Conservation (phyloP, 345 rosid species). For the Eutrema yunnanense region DNA sequence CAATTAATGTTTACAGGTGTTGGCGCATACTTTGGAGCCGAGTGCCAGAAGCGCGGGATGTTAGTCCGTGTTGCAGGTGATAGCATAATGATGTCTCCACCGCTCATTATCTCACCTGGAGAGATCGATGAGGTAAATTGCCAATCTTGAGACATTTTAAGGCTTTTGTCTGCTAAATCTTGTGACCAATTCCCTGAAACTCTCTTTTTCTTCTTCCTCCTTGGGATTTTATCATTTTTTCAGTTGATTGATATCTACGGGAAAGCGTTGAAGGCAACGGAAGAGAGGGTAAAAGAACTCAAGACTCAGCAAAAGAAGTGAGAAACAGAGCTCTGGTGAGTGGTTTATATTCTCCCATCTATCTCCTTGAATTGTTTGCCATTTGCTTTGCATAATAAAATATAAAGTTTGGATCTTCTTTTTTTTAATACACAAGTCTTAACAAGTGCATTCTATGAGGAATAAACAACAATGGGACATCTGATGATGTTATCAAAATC, state of each 20-base stretch:
- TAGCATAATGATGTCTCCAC: slow-evolving; percentile 90
- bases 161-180: not conserved
- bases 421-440: not conserved
- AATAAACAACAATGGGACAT: not conserved
- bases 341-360: not conserved
- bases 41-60: slow-evolving; percentile 77
- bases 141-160: not conserved
- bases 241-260: slow-evolving; percentile 74
- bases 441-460: not conserved
- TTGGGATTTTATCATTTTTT: not conserved
- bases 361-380: not conserved
- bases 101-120: slow-evolving; percentile 55
- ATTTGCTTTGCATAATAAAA: not conserved
- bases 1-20: slow-evolving; percentile 40
- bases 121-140: slow-evolving; percentile 67
- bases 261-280: slow-evolving; percentile 69
- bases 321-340: slow-evolving; percentile 9
- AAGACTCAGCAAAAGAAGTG: slow-evolving; percentile 52
- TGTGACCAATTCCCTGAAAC: not conserved
- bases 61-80: slow-evolving; percentile 89
- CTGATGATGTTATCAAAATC: not conserved
- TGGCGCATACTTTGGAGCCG: slow-evolving; percentile 83
- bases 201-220: not conserved
- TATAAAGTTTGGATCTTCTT: too few relatives aligned
- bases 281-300: slow-evolving; percentile 81